Evolutionary conservation across 2,329 filamentous ascomycete genomes (phyloP), one percentile per base, ranked within the genome.

Genomic region (Xylaria digitata): DNA sequence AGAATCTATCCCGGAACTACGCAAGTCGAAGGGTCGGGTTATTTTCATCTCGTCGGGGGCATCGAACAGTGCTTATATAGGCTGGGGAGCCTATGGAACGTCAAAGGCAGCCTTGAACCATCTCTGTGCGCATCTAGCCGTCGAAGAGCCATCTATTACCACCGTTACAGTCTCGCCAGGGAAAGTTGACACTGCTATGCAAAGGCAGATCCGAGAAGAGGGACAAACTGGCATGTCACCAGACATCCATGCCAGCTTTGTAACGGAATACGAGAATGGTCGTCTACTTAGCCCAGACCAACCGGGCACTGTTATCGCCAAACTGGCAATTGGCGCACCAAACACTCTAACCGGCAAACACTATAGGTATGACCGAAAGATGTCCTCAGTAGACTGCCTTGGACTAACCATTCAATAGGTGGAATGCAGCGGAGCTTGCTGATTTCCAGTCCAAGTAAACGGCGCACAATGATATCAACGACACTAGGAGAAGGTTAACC

Each of bases 181-280:
- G 2, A 88, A 92, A 52, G 91, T 96, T 7, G 92, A 97, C 75
- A 97, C 94, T 0, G 90, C 90, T 58, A 97, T 97, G 94, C 94
- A 97, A 78, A 85, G 85, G n/a, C 86, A 91, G 64, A 87, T 99
- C 64, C 85, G 96, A 57, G 89, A 94, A 53, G 77, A 80, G 3
- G 86, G 84, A 49, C 78, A 80, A 43, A 75, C 77, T 1, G 78
- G 78, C 61, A 89, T 89, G 87, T 75, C 82, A 56, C 77, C 82
- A 61, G 76, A 80, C 6, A 86, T 89, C 65, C 91, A 96, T 78
- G 83, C 85, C 7, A 83, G 81, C 32, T 98, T 98, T 74, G 83
- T 87, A 13, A 83, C 87, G 0, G 85, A 92, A 17, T 90, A 94
- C 76, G 85, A 89, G 70, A 84, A 86, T 6, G 94, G 94, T 15